Evolutionary conservation across 768 basidiomycete genomes (phyloP).

Genomic region (Postia placenta): DNA sequence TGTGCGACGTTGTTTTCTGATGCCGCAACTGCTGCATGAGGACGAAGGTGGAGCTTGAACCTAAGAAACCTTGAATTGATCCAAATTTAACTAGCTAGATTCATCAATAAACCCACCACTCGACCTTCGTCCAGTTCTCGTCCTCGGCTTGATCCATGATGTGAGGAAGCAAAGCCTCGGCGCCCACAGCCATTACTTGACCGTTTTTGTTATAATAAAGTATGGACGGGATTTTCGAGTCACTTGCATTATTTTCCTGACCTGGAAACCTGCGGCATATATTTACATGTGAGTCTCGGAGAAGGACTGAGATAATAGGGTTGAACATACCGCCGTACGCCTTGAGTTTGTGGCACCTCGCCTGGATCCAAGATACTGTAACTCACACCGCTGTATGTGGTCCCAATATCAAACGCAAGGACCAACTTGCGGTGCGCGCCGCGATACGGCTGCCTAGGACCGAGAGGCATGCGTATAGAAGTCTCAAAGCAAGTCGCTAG

Average conservation of each 20-base stretch:
- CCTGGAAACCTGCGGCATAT: slow-evolving; percentile 30
- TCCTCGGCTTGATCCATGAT: neutral
- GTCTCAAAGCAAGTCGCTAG: too few relatives aligned
- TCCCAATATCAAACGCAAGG: slow-evolving; percentile 48
- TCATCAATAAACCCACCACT: slow-evolving; percentile 23
- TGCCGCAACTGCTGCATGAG: neutral
- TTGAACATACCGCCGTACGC: slow-evolving; percentile 10
- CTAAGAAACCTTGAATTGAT: slow-evolving; percentile 28
- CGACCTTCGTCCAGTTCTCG: slow-evolving; percentile 19
- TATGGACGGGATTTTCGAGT: slow-evolving; percentile 43
- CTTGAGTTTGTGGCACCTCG: slow-evolving; percentile 20
- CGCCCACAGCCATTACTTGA: slow-evolving; percentile 29
- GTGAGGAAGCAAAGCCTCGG: neutral
- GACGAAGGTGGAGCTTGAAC: slow-evolving; percentile 15
- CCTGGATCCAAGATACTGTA: slow-evolving; percentile 36
- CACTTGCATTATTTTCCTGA: slow-evolving; percentile 31
- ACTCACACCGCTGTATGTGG: slow-evolving; percentile 44
- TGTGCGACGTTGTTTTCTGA: slow-evolving; percentile 33
- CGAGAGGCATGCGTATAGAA: too few relatives aligned
- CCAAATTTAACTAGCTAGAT: too few relatives aligned
- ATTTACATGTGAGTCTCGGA: too few relatives aligned
- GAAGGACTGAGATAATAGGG: neutral
- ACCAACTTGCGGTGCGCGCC: slow-evolving; percentile 32
- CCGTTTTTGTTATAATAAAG: slow-evolving; percentile 40
- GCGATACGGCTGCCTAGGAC: slow-evolving; percentile 5